Evolutionary conservation across 306 rosid genomes (phyloP).

Genomic region (Cucumis hystrix): DNA sequence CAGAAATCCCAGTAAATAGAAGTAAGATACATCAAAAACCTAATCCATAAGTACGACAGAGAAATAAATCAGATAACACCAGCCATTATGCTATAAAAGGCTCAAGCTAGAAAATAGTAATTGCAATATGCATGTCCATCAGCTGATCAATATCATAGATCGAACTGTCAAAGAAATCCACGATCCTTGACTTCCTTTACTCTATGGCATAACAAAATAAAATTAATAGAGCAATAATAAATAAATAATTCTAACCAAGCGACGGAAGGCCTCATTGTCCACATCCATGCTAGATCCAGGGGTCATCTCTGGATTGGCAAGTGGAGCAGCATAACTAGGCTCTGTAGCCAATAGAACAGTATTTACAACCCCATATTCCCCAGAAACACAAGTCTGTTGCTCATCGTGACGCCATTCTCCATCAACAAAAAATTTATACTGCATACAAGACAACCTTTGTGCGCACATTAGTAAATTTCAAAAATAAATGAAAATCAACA

Average conservation of each 20-base stretch:
- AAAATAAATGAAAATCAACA: neutral
- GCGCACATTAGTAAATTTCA: neutral
- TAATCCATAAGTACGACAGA: neutral
- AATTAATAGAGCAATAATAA: neutral
- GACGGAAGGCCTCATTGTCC: slow-evolving; percentile 66
- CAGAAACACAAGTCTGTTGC: slow-evolving; percentile 49
- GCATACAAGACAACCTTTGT: slow-evolving; percentile 28
- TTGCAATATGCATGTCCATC: neutral
- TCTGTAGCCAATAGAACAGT: slow-evolving; percentile 62
- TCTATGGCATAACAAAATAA: neutral
- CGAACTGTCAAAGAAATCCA: neutral
- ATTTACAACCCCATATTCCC: slow-evolving; percentile 78
- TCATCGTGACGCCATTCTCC: slow-evolving; percentile 95
- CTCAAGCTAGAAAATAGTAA: neutral
- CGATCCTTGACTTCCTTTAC: neutral
- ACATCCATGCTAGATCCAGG: slow-evolving; percentile 89
- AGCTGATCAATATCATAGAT: neutral
- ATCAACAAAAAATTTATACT: slow-evolving; percentile 96
- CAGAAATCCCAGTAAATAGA: neutral
- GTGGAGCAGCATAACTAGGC: slow-evolving; percentile 38
- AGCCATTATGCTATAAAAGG: neutral
- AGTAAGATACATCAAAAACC: neutral
- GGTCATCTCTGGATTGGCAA: slow-evolving; percentile 33
- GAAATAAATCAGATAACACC: neutral
- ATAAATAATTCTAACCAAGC: slow-evolving; percentile 44